Conservation (phyloP, 371 early-diverging fungal species). For the Circinella umbellata region DNA sequence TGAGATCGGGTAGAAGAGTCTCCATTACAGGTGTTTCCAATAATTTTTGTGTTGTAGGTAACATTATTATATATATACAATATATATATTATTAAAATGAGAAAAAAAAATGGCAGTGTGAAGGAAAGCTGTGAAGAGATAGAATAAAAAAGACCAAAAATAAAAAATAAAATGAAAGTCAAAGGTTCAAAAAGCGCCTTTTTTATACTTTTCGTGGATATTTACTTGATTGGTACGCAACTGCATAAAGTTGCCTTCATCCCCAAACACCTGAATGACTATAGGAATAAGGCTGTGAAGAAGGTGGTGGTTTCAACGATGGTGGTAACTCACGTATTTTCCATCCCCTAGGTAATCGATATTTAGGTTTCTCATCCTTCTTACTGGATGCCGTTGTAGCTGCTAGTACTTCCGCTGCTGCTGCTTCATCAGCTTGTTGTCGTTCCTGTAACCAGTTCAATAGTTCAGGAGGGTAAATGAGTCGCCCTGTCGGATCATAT, state of each 20-base stretch:
- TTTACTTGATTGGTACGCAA: no score
- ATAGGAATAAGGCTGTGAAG: background rate
- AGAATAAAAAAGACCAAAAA: background rate
- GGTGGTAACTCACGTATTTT: constrained; percentile 43
- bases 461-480: constrained; percentile 30
- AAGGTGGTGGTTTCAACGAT: constrained; percentile 45
- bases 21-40: background rate
- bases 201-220: no score
- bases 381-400: background rate
- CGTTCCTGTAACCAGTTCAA: constrained; percentile 37
- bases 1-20: background rate
- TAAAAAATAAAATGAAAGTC: no score
- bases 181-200: no score
- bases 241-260: background rate
- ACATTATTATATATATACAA: background rate
- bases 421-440: background rate
- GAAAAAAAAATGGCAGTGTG: background rate
- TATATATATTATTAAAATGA: background rate
- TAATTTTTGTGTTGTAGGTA: background rate
- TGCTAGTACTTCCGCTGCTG: constrained; percentile 8
- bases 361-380: constrained; percentile 14
- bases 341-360: constrained; percentile 46
- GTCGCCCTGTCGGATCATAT: constrained; percentile 22
- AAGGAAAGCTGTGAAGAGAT: background rate
- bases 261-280: background rate